Base-by-base conservation (phyloP, 306 rosid species). In the Inga oerstediana region DNA sequence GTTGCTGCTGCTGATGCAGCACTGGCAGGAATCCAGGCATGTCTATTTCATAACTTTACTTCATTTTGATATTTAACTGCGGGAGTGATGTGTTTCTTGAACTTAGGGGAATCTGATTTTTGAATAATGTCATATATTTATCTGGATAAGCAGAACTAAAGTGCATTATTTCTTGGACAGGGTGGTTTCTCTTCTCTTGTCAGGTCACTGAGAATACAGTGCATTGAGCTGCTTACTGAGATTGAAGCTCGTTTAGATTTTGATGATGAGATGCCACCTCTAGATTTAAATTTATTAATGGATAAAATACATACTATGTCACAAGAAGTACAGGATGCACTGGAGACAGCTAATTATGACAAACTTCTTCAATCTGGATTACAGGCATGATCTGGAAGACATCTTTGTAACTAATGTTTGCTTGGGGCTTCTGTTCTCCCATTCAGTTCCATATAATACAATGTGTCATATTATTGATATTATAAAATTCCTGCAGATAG, bases 181-280 rank as follows among this genome's bases (percentile, higher is more conserved):
- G 99, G 98, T 41, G 99, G 98, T 51, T 96, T 96, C 84, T 89
- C 99, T 74, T 88, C 97, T 81, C 83, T 96, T 78, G 98, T 96
- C 15, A 86, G 84, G 85, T 89, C 92, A 20, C 58, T 91, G 46
- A 90, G 99, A 83, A 77, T 62, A 72, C 93, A 86, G 89, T 96
- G 99, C 89, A 88, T 96, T 54, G 99, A 93, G 79, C 76, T 96
- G 86, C 99, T 96, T 64, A 92, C 97, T 56, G 99, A 93, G 85
- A 96, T 96, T 84, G 99, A 96, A 86, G 99, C 99, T 79, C 98
- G 97, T 71, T 80, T 96, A 49, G 99, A 93, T 85, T 96, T 96
- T 61, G 99, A 92, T 39, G 98, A 96, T 81, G 98, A 93, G 88
- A 93, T 96, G 99, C 97, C 96, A 8, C 98, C 96, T 6, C 79